phyloP scores from a whole-genome alignment of 805 yeast species.

The Candida methanosorbosa region DNA sequence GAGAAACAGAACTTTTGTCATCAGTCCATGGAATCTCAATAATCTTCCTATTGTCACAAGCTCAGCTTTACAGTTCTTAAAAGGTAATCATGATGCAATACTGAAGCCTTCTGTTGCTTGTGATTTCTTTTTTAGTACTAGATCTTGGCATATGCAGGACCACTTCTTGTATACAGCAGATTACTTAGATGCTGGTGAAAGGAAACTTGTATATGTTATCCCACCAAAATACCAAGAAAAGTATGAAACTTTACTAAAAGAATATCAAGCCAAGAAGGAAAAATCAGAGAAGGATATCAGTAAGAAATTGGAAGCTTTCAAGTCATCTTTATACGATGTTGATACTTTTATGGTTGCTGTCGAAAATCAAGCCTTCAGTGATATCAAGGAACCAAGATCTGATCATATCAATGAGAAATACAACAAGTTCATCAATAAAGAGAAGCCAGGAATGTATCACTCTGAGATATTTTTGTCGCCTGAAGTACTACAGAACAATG shows the following conservation, averaged over 20 bases:
- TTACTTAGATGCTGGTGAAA: slow-evolving; percentile 47
- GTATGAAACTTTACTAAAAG: slow-evolving; percentile 36
- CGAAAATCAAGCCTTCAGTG: slow-evolving; percentile 15
- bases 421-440: slow-evolving; percentile 15
- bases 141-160: slow-evolving; percentile 54
- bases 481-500: slow-evolving; percentile 32
- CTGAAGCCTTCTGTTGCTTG: slow-evolving; percentile 37
- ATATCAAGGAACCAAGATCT: slow-evolving; percentile 14
- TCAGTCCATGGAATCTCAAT: slow-evolving; percentile 49
- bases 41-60: slow-evolving; percentile 42
- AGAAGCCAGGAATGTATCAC: slow-evolving; percentile 18
- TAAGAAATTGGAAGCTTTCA: not conserved
- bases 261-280: slow-evolving; percentile 3
- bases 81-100: slow-evolving; percentile 34
- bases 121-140: slow-evolving; percentile 45
- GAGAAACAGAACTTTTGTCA: not conserved
- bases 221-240: slow-evolving; percentile 44
- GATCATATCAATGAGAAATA: slow-evolving; percentile 21
- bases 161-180: slow-evolving; percentile 46
- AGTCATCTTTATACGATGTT: slow-evolving; percentile 3
- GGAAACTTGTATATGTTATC: slow-evolving; percentile 54
- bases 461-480: slow-evolving; percentile 45
- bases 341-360: slow-evolving; percentile 12
- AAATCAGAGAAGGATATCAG: slow-evolving; percentile 3
- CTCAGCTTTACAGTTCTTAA: slow-evolving; percentile 38